Evolutionary conservation across 208 protist genomes (phyloP).

Genomic region (Leishmania gerbilli): DNA sequence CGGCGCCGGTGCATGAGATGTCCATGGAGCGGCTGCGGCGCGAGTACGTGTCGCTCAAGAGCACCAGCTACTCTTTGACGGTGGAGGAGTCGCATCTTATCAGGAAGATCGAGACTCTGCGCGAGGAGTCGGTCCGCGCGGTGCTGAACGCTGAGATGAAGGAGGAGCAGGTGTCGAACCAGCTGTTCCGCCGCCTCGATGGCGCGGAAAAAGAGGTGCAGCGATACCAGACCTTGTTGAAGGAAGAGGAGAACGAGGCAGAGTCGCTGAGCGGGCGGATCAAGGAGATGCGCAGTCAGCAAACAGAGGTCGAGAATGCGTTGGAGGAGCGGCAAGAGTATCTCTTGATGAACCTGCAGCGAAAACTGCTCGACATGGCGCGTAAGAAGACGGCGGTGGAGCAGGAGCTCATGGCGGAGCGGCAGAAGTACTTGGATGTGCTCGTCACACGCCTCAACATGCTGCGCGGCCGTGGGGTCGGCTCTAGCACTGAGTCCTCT

Average conservation of each 20-base stretch:
- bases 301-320: conserved; percentile 63
- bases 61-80: conserved; percentile 32
- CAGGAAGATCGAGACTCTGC: conserved; percentile 57
- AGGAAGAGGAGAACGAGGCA: conserved; percentile 56
- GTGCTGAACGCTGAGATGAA: conserved; percentile 76
- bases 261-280: conserved; percentile 52
- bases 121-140: conserved; percentile 68
- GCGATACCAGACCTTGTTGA: conserved; percentile 44
- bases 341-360: conserved; percentile 64
- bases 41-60: conserved; percentile 61
- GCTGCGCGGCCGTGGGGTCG: conserved; percentile 24
- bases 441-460: conserved; percentile 38
- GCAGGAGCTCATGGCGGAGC: conserved; percentile 70
- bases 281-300: conserved; percentile 48
- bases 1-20: conserved; percentile 51
- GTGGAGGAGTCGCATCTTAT: conserved; percentile 47
- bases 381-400: conserved; percentile 65
- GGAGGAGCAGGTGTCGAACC: conserved; percentile 79
- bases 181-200: conserved; percentile 74
- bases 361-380: conserved; percentile 66
- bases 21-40: conserved; percentile 53
- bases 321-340: conserved; percentile 75
- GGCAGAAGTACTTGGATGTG: conserved; percentile 68
- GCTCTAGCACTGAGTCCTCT: conserved; percentile 16
- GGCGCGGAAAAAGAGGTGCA: conserved; percentile 56